phyloP scores from a whole-genome alignment of 192 early-diverging fungal species.

The Backusella liffmaniae region DNA sequence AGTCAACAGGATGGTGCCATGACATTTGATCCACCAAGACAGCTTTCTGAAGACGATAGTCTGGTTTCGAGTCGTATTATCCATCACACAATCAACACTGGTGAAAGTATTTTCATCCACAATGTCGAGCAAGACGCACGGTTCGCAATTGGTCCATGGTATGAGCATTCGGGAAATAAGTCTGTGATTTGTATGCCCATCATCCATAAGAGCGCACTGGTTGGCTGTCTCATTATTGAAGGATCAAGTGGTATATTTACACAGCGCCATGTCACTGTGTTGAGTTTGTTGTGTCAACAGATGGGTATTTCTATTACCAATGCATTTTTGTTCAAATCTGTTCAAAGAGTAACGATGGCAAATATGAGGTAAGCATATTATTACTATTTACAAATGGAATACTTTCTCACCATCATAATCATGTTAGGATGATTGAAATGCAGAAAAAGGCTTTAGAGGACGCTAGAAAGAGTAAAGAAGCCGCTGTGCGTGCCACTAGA shows the following conservation, averaged over 20 bases:
- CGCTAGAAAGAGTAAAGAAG: slow-evolving; percentile 36
- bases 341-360: slow-evolving; percentile 37
- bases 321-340: slow-evolving; percentile 47
- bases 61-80: slow-evolving; percentile 34
- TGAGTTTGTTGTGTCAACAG: slow-evolving; percentile 49
- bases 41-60: slow-evolving; percentile 24
- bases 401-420: neutral
- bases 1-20: slow-evolving; percentile 26
- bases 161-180: slow-evolving; percentile 35
- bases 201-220: slow-evolving; percentile 42
- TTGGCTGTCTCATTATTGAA: slow-evolving; percentile 47
- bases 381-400: neutral
- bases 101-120: slow-evolving; percentile 29
- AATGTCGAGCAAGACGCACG: slow-evolving; percentile 30
- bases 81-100: slow-evolving; percentile 28
- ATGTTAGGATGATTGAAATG: slow-evolving; percentile 33
- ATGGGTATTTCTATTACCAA: slow-evolving; percentile 53
- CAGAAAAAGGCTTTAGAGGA: slow-evolving; percentile 34
- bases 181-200: slow-evolving; percentile 50
- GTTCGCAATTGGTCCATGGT: slow-evolving; percentile 35
- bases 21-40: slow-evolving; percentile 35
- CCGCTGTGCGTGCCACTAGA: slow-evolving; percentile 30
- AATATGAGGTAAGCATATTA: slow-evolving; percentile 22
- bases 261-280: slow-evolving; percentile 42
- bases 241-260: slow-evolving; percentile 41